Evolutionary conservation across 352 stramenopile species (phyloP).

Genomic region (Globisporangium apiculatum): DNA sequence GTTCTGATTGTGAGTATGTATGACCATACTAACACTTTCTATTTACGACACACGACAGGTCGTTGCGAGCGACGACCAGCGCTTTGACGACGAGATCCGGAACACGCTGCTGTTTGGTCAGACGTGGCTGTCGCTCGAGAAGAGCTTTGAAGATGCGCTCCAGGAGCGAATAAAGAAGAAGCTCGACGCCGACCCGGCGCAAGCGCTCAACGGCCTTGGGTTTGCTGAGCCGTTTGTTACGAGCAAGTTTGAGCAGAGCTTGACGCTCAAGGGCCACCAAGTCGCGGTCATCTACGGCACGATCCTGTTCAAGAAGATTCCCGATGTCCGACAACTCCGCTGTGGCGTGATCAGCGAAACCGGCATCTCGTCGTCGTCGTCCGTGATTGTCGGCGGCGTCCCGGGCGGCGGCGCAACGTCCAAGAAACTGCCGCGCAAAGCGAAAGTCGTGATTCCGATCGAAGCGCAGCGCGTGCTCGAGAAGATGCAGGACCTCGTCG

Average conservation of each 20-base stretch:
- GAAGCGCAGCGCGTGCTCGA: slow-evolving; percentile 84
- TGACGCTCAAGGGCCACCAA: slow-evolving; percentile 84
- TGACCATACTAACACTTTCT: too few species aligned
- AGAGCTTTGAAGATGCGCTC: slow-evolving; percentile 85
- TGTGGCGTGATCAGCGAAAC: slow-evolving; percentile 86
- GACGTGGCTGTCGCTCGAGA: slow-evolving; percentile 85
- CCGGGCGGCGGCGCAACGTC: slow-evolving; percentile 11
- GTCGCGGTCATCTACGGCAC: slow-evolving; percentile 84
- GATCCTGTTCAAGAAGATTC: slow-evolving; percentile 86
- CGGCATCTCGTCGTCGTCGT: slow-evolving; percentile 82
- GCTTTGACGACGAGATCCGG: slow-evolving; percentile 79
- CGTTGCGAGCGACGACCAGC: slow-evolving; percentile 29
- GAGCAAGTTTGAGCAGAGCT: slow-evolving; percentile 81
- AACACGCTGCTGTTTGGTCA: slow-evolving; percentile 85
- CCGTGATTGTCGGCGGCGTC: slow-evolving; percentile 76
- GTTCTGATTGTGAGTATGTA: too few species aligned
- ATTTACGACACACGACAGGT: slow-evolving; percentile 9
- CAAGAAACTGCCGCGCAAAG: slow-evolving; percentile 63
- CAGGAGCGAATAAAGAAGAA: slow-evolving; percentile 83
- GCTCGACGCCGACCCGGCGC: slow-evolving; percentile 35
- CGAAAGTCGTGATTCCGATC: slow-evolving; percentile 75
- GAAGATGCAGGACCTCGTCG: slow-evolving; percentile 86
- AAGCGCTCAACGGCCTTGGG: slow-evolving; percentile 40
- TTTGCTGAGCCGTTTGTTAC: slow-evolving; percentile 75
- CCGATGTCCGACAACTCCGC: slow-evolving; percentile 78